phyloP scores from a whole-genome alignment of 2,329 filamentous ascomycete species.

The Exophiala phaeomuriformis region DNA sequence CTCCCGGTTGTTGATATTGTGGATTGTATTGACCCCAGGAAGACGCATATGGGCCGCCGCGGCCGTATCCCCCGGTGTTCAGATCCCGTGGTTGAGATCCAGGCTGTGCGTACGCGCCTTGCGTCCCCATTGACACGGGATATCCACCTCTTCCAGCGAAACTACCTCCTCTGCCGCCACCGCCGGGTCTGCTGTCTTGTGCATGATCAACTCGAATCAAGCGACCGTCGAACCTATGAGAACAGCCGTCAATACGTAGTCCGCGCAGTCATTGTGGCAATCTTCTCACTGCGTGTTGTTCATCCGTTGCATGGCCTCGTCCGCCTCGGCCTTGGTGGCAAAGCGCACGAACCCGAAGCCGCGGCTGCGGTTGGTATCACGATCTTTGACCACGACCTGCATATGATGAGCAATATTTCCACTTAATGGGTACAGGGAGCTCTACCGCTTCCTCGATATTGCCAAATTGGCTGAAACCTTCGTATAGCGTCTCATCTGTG shows the following conservation, averaged over 20 bases:
- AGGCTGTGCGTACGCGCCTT: constrained; percentile 31
- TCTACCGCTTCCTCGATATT: constrained; percentile 86
- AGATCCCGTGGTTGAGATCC: constrained; percentile 28
- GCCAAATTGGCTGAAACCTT: constrained; percentile 90
- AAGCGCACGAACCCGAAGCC: constrained; percentile 97
- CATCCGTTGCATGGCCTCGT: constrained; percentile 38
- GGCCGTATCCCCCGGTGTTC: constrained; percentile 25
- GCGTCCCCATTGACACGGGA: constrained; percentile 33
- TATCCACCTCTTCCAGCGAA: constrained; percentile 42
- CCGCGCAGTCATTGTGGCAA: constrained; percentile 30
- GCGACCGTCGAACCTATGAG: constrained; percentile 76
- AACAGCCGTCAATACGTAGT: constrained; percentile 20
- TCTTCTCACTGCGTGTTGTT: constrained; percentile 57
- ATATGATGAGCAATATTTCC: constrained; percentile 22
- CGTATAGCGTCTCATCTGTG: constrained; percentile 74
- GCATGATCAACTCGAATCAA: constrained; percentile 94
- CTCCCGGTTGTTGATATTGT: constrained; percentile 10
- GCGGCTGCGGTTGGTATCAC: constrained; percentile 90
- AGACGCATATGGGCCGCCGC: constrained; percentile 24
- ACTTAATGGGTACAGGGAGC: constrained; percentile 7
- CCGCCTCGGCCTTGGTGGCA: constrained; percentile 41
- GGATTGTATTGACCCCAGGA: constrained; percentile 19
- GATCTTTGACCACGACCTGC: constrained; percentile 95
- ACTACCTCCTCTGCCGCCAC: constrained; percentile 43
- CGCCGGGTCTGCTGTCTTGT: constrained; percentile 65